These are phyloP conservation scores for Naematelia aurantialba DNA, from an alignment of 768 basidiomycete species.

Conservation along the genomic window DNA sequence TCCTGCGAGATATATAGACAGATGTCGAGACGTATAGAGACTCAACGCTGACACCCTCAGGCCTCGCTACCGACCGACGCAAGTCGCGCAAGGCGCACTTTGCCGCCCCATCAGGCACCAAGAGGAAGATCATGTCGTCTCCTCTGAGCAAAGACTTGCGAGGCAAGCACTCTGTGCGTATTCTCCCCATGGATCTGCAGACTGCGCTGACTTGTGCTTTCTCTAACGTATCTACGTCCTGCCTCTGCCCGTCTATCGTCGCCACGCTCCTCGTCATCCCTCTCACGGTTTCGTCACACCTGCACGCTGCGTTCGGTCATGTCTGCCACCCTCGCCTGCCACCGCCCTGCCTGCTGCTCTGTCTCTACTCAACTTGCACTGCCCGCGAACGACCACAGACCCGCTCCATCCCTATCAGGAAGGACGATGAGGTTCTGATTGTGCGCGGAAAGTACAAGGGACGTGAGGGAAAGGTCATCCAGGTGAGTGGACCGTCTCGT, in stretches of 20 bases:
- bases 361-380: too few species aligned
- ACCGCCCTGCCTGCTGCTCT: too few species aligned
- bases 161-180: slow-evolving; percentile 77
- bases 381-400: too few species aligned
- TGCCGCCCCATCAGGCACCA: slow-evolving; percentile 84
- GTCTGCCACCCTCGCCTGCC: too few species aligned
- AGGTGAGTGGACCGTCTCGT: too few species aligned
- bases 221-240: neutral
- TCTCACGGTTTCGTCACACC: too few species aligned
- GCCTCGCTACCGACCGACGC: slow-evolving; percentile 61
- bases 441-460: slow-evolving; percentile 98
- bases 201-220: neutral
- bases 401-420: slow-evolving; percentile 90
- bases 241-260: too few species aligned
- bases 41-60: slow-evolving; percentile 12
- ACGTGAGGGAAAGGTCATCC: slow-evolving; percentile 92
- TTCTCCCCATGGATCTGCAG: neutral
- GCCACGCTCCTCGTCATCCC: too few species aligned
- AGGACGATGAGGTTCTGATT: slow-evolving; percentile 96
- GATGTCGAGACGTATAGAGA: neutral
- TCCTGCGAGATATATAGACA: neutral
- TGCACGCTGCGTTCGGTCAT: too few species aligned
- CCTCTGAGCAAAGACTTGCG: slow-evolving; percentile 92
- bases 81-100: slow-evolving; percentile 99
- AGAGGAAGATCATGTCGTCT: slow-evolving; percentile 97